Conservation (phyloP, 2,329 filamentous ascomycete genomes). For the Colletotrichum salicis region DNA sequence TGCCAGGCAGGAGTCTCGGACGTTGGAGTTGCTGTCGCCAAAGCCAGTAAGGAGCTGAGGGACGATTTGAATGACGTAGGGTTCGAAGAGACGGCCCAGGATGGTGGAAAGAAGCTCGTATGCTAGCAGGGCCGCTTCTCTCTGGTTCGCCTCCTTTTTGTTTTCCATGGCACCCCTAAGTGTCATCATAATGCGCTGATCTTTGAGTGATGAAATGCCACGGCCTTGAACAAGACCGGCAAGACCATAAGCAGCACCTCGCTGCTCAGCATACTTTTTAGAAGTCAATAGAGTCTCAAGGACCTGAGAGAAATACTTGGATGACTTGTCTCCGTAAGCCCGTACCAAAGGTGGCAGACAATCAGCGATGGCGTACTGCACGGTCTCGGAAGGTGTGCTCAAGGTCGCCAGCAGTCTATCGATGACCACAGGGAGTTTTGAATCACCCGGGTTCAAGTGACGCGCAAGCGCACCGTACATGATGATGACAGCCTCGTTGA, state of each 20-base stretch:
- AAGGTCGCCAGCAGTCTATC: constrained; percentile 86
- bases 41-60: constrained; percentile 90
- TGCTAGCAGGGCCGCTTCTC: constrained; percentile 88
- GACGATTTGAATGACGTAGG: constrained; percentile 95
- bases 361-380: constrained; percentile 95
- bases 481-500: constrained; percentile 97
- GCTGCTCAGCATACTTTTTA: constrained; percentile 91
- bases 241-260: constrained; percentile 94
- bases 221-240: constrained; percentile 90
- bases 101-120: constrained; percentile 91
- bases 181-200: constrained; percentile 86
- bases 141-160: constrained; percentile 89
- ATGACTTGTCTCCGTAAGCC: constrained; percentile 80
- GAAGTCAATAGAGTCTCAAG: constrained; percentile 84
- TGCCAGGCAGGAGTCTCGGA: constrained; percentile 91
- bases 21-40: constrained; percentile 86
- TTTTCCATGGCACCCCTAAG: constrained; percentile 89
- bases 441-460: constrained; percentile 86
- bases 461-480: constrained; percentile 94
- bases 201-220: constrained; percentile 82
- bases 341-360: constrained; percentile 92
- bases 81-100: constrained; percentile 90
- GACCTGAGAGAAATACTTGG: constrained; percentile 83
- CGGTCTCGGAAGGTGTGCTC: constrained; percentile 93
- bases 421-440: constrained; percentile 88